Base-by-base conservation (phyloP, 441 rosid genomes). In the Corymbia calophylla region DNA sequence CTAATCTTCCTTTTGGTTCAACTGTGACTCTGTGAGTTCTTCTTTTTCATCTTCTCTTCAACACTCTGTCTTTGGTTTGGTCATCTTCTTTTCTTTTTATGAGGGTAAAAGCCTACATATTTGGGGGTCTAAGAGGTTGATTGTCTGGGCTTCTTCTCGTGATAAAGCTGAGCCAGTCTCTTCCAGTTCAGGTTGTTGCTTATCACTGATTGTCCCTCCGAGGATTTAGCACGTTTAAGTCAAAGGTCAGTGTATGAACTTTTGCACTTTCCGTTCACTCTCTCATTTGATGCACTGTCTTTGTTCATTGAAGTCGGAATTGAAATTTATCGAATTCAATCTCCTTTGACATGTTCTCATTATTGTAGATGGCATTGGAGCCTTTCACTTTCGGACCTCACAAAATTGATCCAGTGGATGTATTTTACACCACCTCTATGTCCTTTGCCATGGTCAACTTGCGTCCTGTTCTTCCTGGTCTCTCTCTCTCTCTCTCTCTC, bases 1-100 rank as follows among this genome's bases (percentile, higher is more conserved):
- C 70, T n/a, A 64, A 64, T 64, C 70, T n/a, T 64, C 35, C 15
- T 64, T 18, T n/a, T 64, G 88, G 60, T 80, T 47, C 95, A 96
- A 90, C 93, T 92, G 98, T 97, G 89, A 90, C 85, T 77, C 93
- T 92, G 98, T 97, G 89, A 90, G 86, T 77, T 44, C 14, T 17
- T 17, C 17, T 68, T 56, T 25, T 25, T 51, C 10, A 15, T 18
- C 27, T 55, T 54, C 31, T 47, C 35, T 88, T 17, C 31, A 64
- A 64, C 70, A 64, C 35, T n/a, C 4, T 62, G 9, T 64, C 32
- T 62, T 64, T 64, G 19, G 70, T 64, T 64, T n/a, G 70, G 35
- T 64, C 16, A n/a, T 64, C 70, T 64, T n/a, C 19, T 7, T 23
- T 9, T 19, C 5, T 19, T 7, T 8, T 8, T 14, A 27, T 23